Conservation (phyloP, 805 yeast genomes). For the Myxozyma lipomycoides region DNA sequence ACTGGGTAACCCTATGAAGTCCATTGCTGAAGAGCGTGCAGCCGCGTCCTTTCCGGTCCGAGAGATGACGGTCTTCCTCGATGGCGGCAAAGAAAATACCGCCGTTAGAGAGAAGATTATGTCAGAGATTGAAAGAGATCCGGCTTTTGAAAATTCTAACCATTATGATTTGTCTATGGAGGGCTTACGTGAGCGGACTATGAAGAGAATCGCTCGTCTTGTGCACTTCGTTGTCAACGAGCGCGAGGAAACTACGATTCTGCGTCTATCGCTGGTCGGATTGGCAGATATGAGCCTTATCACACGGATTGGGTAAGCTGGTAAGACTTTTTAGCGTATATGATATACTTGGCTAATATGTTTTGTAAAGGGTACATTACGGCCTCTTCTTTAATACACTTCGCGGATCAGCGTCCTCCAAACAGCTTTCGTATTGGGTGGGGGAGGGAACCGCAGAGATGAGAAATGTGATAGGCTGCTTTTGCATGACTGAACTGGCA, state of each 20-base stretch:
- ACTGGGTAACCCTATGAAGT: slow-evolving; percentile 19
- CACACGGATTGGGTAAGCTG: slow-evolving; percentile 57
- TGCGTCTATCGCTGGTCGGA: slow-evolving; percentile 33
- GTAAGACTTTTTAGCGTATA: background rate
- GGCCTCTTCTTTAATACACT: slow-evolving; percentile 80
- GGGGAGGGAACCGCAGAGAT: slow-evolving; percentile 41
- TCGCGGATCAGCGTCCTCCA: slow-evolving; percentile 82
- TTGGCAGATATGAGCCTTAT: slow-evolving; percentile 66
- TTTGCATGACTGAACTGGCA: slow-evolving; percentile 85
- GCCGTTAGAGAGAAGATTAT: slow-evolving; percentile 40
- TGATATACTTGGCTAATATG: no score
- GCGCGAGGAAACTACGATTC: slow-evolving; percentile 32
- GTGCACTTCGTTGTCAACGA: slow-evolving; percentile 29
- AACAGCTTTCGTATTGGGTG: slow-evolving; percentile 82
- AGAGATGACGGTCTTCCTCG: slow-evolving; percentile 43
- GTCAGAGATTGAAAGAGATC: slow-evolving; percentile 53
- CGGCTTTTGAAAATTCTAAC: slow-evolving; percentile 44
- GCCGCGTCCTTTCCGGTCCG: slow-evolving; percentile 38
- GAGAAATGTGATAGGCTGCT: slow-evolving; percentile 64
- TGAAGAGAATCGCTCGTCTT: slow-evolving; percentile 35
- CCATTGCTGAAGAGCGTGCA: slow-evolving; percentile 42
- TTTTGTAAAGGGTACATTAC: slow-evolving; percentile 64
- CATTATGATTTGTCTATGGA: slow-evolving; percentile 49
- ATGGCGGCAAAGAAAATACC: slow-evolving; percentile 43
- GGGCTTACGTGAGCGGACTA: slow-evolving; percentile 40